These are phyloP conservation scores for Claviceps capensis DNA, from an alignment of 2,329 filamentous ascomycete genomes.

Conservation along the genomic window DNA sequence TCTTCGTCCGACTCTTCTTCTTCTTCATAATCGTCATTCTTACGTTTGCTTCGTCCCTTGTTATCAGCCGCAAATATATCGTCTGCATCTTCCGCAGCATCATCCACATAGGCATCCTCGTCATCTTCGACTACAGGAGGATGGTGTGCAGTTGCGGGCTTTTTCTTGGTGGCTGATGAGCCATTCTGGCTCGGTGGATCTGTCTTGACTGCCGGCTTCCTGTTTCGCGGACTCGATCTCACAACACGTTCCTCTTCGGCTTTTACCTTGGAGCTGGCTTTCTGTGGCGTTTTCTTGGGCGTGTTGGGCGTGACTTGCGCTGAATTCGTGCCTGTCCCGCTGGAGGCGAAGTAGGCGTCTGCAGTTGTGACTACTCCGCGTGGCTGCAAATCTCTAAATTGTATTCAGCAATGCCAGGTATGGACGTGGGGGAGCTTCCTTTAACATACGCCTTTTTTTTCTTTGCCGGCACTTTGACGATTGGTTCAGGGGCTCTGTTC, in stretches of 20 bases:
- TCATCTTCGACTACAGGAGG: conserved; percentile 33
- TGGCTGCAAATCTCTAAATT: conserved; percentile 24
- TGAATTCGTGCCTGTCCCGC: conserved; percentile 23
- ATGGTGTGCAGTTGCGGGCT: conserved; percentile 25
- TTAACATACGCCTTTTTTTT: conserved; percentile 40
- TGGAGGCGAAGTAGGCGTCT: conserved; percentile 42
- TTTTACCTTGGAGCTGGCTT: conserved; percentile 23
- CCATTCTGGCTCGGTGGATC: conserved; percentile 17
- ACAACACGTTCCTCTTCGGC: conserved; percentile 29
- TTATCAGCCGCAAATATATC: conserved; percentile 72
- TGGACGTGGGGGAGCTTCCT: background rate
- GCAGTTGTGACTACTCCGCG: conserved; percentile 39
- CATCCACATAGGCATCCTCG: conserved; percentile 44
- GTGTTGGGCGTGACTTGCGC: conserved; percentile 19
- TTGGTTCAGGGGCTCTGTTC: conserved; percentile 36
- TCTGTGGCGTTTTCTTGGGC: conserved; percentile 23
- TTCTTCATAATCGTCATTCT: conserved; percentile 62
- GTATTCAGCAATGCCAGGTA: background rate
- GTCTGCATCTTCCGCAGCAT: conserved; percentile 56
- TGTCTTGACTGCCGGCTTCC: conserved; percentile 21
- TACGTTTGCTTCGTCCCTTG: conserved; percentile 50
- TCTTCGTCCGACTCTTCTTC: conserved; percentile 66
- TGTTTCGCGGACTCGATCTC: conserved; percentile 39
- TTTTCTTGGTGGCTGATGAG: conserved; percentile 24
- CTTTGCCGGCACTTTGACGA: conserved; percentile 32